Conservation (phyloP, 2,329 filamentous ascomycete genomes). For the Cephalotrichum gorgonifer region DNA sequence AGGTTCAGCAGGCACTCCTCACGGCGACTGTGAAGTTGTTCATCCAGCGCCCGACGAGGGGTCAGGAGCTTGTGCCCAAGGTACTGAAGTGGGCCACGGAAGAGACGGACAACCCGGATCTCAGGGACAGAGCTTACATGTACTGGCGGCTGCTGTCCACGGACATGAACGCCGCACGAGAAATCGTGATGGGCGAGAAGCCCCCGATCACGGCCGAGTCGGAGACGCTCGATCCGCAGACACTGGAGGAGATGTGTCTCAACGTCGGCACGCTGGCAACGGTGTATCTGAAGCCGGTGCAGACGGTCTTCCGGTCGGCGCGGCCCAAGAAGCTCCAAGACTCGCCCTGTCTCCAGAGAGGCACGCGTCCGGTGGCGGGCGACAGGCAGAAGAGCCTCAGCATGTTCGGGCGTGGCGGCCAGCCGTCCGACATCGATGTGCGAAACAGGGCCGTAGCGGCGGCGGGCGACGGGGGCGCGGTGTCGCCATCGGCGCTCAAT, state of each 20-base stretch:
- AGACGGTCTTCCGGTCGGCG: slow-evolving; percentile 89
- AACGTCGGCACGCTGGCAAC: slow-evolving; percentile 94
- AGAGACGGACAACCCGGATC: slow-evolving; percentile 96
- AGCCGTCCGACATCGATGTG: slow-evolving; percentile 30
- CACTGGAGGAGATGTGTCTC: slow-evolving; percentile 93
- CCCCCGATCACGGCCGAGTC: slow-evolving; percentile 93
- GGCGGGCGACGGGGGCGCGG: not conserved
- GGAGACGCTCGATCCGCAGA: slow-evolving; percentile 82
- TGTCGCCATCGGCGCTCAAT: slow-evolving; percentile 54
- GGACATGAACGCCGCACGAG: slow-evolving; percentile 75
- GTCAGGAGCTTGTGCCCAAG: slow-evolving; percentile 83
- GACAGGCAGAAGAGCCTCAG: slow-evolving; percentile 52
- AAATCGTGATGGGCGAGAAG: slow-evolving; percentile 94
- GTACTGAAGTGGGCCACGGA: slow-evolving; percentile 98
- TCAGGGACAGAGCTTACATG: slow-evolving; percentile 95
- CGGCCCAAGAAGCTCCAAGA: slow-evolving; percentile 70
- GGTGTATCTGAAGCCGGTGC: slow-evolving; percentile 94
- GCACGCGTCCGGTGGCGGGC: slow-evolving; percentile 41
- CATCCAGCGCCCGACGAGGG: slow-evolving; percentile 91
- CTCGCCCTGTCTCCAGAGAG: slow-evolving; percentile 75
- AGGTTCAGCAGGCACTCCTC: slow-evolving; percentile 87
- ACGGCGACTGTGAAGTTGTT: slow-evolving; percentile 97
- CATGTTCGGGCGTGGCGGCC: slow-evolving; percentile 41
- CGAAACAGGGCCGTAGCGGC: slow-evolving; percentile 27
- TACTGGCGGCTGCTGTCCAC: slow-evolving; percentile 96